Percentiles rank a stretch among this genome's conserved stretches.
These are phyloP conservation scores for Pestalotiopsis fici DNA, from an alignment of 2,329 filamentous ascomycete genomes.

Conservation along the genomic window DNA sequence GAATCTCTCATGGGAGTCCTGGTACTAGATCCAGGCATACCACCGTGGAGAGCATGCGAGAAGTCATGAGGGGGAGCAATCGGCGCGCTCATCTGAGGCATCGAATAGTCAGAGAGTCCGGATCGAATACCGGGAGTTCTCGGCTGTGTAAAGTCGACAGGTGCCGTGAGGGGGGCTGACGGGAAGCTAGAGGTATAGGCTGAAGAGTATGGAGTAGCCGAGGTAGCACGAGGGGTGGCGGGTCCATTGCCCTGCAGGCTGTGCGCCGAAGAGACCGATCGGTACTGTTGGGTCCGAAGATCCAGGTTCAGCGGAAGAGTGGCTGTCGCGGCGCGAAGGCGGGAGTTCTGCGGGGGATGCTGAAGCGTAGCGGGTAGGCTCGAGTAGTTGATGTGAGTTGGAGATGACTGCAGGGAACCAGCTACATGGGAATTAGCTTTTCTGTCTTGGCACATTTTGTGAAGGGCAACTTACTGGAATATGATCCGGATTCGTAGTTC, in stretches of 20 bases:
- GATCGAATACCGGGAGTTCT: constrained; percentile 39
- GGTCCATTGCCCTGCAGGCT: constrained; percentile 28
- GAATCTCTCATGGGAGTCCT: constrained; percentile 47
- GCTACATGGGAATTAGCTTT: constrained; percentile 29
- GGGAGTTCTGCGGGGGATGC: constrained; percentile 44
- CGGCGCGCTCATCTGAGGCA: constrained; percentile 56
- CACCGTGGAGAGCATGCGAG: constrained; percentile 46
- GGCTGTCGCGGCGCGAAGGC: constrained; percentile 46
- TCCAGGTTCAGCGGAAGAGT: constrained; percentile 31
- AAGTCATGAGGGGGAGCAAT: constrained; percentile 56
- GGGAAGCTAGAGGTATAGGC: constrained; percentile 52
- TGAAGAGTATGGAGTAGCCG: constrained; percentile 43
- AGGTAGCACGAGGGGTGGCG: constrained; percentile 34
- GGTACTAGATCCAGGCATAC: constrained; percentile 35
- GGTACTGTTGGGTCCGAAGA: constrained; percentile 29
- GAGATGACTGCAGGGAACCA: constrained; percentile 46
- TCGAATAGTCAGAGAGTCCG: constrained; percentile 46
- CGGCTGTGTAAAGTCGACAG: constrained; percentile 52
- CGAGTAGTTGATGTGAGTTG: constrained; percentile 51
- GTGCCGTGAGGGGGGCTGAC: constrained; percentile 54
- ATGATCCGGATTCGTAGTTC: constrained; percentile 52
- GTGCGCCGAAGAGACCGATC: constrained; percentile 27
- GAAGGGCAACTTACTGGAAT: constrained; percentile 45
- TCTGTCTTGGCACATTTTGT: neutral
- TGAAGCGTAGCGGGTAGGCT: constrained; percentile 42